These are phyloP conservation scores for Aphanoascus verrucosus DNA, from an alignment of 2,329 filamentous ascomycete species.

Conservation along the genomic window DNA sequence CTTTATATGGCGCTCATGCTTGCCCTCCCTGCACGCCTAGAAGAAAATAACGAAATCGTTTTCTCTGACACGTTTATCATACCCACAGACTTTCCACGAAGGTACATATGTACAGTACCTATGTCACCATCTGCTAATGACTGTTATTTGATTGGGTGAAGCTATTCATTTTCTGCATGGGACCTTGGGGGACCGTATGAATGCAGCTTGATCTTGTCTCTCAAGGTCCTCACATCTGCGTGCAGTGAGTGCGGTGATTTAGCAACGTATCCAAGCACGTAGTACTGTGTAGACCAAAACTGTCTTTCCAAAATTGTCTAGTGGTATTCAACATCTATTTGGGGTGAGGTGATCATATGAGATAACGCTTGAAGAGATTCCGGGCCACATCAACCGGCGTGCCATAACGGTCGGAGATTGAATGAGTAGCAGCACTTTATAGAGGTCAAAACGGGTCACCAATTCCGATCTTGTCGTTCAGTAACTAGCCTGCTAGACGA, in stretches of 20 bases:
- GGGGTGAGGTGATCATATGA: no score
- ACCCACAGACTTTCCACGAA: background rate
- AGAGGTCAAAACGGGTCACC: no score
- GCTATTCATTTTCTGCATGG: background rate
- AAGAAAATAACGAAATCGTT: background rate
- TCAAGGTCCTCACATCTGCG: constrained; percentile 6
- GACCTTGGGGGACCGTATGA: background rate
- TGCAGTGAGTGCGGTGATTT: background rate
- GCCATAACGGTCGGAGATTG: no score
- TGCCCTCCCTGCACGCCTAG: background rate
- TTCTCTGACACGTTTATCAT: background rate
- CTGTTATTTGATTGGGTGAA: background rate
- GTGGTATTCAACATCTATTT: no score
- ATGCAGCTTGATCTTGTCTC: background rate
- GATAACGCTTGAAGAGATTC: no score
- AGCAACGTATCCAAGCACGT: no score
- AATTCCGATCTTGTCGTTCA: no score
- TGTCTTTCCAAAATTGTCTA: no score
- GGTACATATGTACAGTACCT: constrained; percentile 1
- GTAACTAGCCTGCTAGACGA: no score
- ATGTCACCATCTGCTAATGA: background rate
- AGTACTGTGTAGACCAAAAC: no score
- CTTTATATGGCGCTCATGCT: background rate
- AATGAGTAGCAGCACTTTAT: no score
- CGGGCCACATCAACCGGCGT: no score